Percentiles rank a stretch among this genome's conserved stretches.
Conservation (phyloP, 257 asterid species). For the Voacanga thouarsii region DNA sequence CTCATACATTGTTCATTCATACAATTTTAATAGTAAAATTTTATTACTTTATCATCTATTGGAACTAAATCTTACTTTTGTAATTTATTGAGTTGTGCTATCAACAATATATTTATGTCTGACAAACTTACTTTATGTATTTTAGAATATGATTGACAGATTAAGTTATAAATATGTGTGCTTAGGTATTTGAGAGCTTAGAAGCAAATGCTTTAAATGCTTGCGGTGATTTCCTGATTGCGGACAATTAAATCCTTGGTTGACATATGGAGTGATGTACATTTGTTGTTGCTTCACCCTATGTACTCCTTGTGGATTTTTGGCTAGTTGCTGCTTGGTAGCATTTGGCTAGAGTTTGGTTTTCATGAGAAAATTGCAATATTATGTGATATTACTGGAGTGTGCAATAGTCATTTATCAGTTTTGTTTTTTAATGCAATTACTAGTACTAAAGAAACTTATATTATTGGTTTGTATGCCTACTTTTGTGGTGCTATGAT, state of each 20-base stretch:
- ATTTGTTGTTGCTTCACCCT: conserved; percentile 95
- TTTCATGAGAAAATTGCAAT: conserved; percentile 49
- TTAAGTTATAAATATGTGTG: conserved; percentile 55
- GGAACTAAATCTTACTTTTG: background rate
- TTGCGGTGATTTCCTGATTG: conserved; percentile 90
- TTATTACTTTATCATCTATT: background rate
- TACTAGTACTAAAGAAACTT: background rate
- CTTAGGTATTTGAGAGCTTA: conserved; percentile 99
- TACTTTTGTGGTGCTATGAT: background rate
- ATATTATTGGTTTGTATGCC: background rate
- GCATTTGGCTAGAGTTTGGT: conserved; percentile 48
- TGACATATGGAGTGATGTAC: conserved; percentile 87
- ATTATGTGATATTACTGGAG: conserved; percentile 44
- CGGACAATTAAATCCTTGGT: conserved; percentile 86
- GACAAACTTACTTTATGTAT: conserved; percentile 28
- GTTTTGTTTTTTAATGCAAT: conserved; percentile 2
- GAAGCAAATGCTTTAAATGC: conserved; percentile 94
- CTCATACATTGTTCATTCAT: background rate
- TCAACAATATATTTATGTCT: conserved; percentile 1
- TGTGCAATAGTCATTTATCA: conserved; percentile 12
- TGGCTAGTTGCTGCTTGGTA: conserved; percentile 54
- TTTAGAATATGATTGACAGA: conserved; percentile 41
- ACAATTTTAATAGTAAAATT: background rate
- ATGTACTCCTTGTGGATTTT: conserved; percentile 75
- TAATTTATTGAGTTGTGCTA: conserved; percentile 1